These are phyloP conservation scores for Penicillium atrosanguineum DNA, from an alignment of 495 filamentous ascomycete species.

Conservation along the genomic window DNA sequence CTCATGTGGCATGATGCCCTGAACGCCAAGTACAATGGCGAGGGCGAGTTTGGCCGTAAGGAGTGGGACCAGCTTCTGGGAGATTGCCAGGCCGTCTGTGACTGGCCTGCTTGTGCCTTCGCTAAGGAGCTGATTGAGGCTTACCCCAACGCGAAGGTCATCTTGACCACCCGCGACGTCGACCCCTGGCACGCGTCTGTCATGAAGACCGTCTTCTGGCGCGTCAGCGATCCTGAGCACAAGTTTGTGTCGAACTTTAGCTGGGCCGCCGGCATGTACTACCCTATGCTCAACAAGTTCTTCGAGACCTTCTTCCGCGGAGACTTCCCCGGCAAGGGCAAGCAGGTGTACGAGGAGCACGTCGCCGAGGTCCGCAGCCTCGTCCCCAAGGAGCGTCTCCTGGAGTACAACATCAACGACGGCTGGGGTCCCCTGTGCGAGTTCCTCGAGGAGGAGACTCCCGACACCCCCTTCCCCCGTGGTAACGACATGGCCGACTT, in stretches of 20 bases:
- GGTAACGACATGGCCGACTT: conserved; percentile 56
- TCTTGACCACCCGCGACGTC: conserved; percentile 60
- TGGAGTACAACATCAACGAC: conserved; percentile 63
- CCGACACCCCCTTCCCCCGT: conserved; percentile 46
- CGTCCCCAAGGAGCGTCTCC: conserved; percentile 47
- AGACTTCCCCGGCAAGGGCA: conserved; percentile 49
- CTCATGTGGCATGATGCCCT: conserved; percentile 65
- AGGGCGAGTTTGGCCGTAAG: conserved; percentile 58
- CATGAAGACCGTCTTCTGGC: conserved; percentile 54
- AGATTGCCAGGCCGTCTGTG: conserved; percentile 63
- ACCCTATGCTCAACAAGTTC: conserved; percentile 59
- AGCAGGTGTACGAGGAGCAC: conserved; percentile 50
- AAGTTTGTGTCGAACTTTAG: conserved; percentile 49
- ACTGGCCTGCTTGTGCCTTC: conserved; percentile 65
- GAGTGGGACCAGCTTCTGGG: conserved; percentile 69
- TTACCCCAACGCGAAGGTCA: conserved; percentile 68
- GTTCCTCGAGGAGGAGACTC: conserved; percentile 60
- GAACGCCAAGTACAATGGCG: conserved; percentile 60
- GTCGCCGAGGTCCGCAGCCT: conserved; percentile 44
- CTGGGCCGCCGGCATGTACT: conserved; percentile 58
- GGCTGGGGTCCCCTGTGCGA: conserved; percentile 68
- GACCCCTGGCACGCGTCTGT: conserved; percentile 57
- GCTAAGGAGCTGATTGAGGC: conserved; percentile 65
- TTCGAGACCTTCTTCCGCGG: conserved; percentile 56
- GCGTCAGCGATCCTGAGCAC: conserved; percentile 54